These are phyloP conservation scores for Babesia divergens DNA, from an alignment of 169 alveolate species.

Conservation along the genomic window DNA sequence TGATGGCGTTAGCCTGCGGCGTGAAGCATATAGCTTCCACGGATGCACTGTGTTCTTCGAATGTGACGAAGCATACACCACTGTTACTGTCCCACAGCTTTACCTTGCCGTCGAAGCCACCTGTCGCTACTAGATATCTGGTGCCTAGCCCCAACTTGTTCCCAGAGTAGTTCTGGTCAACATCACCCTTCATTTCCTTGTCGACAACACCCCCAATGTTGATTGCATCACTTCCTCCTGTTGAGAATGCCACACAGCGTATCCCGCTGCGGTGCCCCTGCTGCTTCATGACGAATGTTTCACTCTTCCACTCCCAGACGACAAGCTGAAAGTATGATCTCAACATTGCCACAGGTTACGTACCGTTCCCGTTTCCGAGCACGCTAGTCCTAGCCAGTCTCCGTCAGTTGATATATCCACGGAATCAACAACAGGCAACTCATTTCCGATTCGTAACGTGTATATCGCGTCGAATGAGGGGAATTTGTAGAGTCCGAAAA, in stretches of 20 bases:
- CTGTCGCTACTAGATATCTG: slow-evolving; percentile 92
- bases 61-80: slow-evolving; percentile 92
- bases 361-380: slow-evolving; percentile 78
- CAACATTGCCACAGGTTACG: not conserved
- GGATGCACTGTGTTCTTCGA: slow-evolving; percentile 91
- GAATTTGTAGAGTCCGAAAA: slow-evolving; percentile 65
- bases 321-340: slow-evolving; percentile 70
- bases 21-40: slow-evolving; percentile 89
- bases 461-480: slow-evolving; percentile 67
- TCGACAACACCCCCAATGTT: slow-evolving; percentile 39
- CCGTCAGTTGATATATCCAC: slow-evolving; percentile 77
- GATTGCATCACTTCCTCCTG: slow-evolving; percentile 48
- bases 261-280: slow-evolving; percentile 86
- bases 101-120: slow-evolving; percentile 95
- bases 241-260: slow-evolving; percentile 70
- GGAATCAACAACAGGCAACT: slow-evolving; percentile 66
- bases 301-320: slow-evolving; percentile 99
- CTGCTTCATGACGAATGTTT: slow-evolving; percentile 93
- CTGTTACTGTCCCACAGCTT: slow-evolving; percentile 93
- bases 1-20: slow-evolving; percentile 90
- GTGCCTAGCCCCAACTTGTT: slow-evolving; percentile 81
- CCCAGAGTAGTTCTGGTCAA: slow-evolving; percentile 42
- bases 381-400: slow-evolving; percentile 88
- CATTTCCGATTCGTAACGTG: slow-evolving; percentile 65
- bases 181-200: slow-evolving; percentile 42